Base-by-base conservation (phyloP, 768 basidiomycete species). In the Pleurotus platypus region DNA sequence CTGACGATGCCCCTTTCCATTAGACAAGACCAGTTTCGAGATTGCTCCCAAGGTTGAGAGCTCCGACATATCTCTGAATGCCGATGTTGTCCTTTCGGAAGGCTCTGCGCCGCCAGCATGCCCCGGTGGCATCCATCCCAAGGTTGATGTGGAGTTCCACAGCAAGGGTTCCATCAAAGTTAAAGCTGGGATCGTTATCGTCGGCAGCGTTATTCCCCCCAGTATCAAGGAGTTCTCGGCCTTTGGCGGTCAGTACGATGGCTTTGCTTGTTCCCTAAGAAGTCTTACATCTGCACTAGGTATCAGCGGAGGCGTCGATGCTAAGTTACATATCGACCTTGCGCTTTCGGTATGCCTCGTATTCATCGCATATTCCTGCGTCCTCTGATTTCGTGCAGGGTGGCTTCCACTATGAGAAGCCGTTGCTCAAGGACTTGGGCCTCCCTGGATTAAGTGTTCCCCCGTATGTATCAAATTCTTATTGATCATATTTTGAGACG, bases 391-490 rank as follows among this genome's bases (percentile, higher is more conserved):
- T 3, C 13, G n/a, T 12, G 13, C 46, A 71, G 66, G 71, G 69
- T 0, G 61, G 60, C 0, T 54, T 75, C 46, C 65, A 66, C 57
- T 64, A 67, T 7, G 72, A 70, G 16, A 45, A 60, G 22, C 58
- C 70, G 18, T 43, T 62, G 13, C 57, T 77, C n/a, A 70, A 71
- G 55, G 53, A 64, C 16, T 56, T 64, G 20, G 73, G 74, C 2
- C 64, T 77, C n/a, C 75, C 74, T 0, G 65, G 64, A n/a, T 27
- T 58, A 22, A 60, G 61, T 18, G 67, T 75, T 59, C 71, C 75
- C 7, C 69, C 67, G 71, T 71, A 59, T 27, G 66, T 42, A 4
- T 9, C 30, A 35, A 35, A 35, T 9, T 11, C 11, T 3, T 35
- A 9, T 35, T 2, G 0, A 35, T 4, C 7, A 11, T 35, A 35